Evolutionary conservation across 225 moss, liverwort and hornwort species (phyloP).

Genomic region (Polytrichum commune): DNA sequence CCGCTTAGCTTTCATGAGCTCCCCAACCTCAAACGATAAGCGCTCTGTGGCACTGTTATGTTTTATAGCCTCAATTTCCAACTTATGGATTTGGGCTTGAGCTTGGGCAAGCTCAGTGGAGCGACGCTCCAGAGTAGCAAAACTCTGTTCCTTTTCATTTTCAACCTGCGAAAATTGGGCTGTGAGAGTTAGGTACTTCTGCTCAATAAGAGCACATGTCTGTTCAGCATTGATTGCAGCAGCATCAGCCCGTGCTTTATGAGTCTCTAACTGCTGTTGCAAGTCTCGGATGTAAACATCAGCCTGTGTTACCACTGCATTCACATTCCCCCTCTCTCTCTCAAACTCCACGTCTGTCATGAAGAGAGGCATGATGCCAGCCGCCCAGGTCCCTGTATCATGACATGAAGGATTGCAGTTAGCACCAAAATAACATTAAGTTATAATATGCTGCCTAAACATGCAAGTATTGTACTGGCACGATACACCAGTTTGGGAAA

Average conservation of each 20-base stretch:
- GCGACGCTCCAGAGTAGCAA: slow-evolving; percentile 86
- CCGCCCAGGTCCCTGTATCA: neutral
- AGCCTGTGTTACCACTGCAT: slow-evolving; percentile 52
- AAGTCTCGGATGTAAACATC: slow-evolving; percentile 65
- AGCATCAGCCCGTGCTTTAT: slow-evolving; percentile 95
- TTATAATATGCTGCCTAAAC: too few relatives aligned
- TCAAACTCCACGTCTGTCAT: slow-evolving; percentile 78
- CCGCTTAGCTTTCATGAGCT: slow-evolving; percentile 66
- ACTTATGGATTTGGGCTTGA: slow-evolving; percentile 83
- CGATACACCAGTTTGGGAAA: too few relatives aligned
- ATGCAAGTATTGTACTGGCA: too few relatives aligned
- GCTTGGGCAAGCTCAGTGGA: slow-evolving; percentile 95
- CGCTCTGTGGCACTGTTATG: slow-evolving; percentile 78
- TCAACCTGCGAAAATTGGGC: slow-evolving; percentile 92
- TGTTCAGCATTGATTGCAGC: slow-evolving; percentile 92
- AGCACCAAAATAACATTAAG: too few relatives aligned
- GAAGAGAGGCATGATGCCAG: slow-evolving; percentile 65
- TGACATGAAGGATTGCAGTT: too few relatives aligned
- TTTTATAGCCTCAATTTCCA: slow-evolving; percentile 97
- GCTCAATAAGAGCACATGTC: slow-evolving; percentile 92
- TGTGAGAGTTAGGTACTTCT: slow-evolving; percentile 79
- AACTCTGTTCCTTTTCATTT: slow-evolving; percentile 81
- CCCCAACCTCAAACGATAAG: slow-evolving; percentile 67
- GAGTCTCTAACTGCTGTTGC: slow-evolving; percentile 85
- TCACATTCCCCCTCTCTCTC: slow-evolving; percentile 48